These are phyloP conservation scores for Plantago major DNA, from an alignment of 257 asterid genomes.

Conservation along the genomic window DNA sequence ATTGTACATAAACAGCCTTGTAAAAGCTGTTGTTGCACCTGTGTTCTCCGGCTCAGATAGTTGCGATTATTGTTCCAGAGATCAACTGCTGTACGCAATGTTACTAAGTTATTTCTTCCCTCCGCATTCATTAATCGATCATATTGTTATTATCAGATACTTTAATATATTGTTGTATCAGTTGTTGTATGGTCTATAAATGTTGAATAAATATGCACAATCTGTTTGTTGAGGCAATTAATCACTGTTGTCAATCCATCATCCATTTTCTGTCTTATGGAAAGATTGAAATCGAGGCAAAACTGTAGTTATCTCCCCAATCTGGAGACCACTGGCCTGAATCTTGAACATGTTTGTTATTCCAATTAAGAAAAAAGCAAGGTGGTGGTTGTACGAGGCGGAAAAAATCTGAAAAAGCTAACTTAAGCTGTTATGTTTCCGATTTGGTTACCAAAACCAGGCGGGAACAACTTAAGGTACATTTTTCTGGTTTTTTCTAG, in stretches of 20 bases:
- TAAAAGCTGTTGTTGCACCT: conserved; percentile 24
- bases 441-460: no score
- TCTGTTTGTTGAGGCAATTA: background rate
- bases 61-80: conserved; percentile 27
- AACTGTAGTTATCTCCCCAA: conserved; percentile 9
- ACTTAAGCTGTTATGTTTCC: no score
- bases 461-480: no score
- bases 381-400: background rate
- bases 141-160: background rate
- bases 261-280: background rate
- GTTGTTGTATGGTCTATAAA: background rate
- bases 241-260: background rate
- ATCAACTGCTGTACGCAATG: conserved; percentile 1
- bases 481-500: no score
- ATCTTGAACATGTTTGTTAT: background rate
- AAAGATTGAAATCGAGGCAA: no score
- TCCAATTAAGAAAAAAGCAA: background rate
- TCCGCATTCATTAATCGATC: background rate
- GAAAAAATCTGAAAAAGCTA: no score
- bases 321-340: background rate
- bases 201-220: no score
- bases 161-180: background rate
- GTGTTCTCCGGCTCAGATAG: conserved; percentile 25
- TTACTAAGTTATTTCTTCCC: background rate
- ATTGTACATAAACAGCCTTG: conserved; percentile 40